A percentile compares a stretch with the other conserved stretches of the same genome.
Conservation (phyloP, 345 rosid species). For the Brassica nigra region DNA sequence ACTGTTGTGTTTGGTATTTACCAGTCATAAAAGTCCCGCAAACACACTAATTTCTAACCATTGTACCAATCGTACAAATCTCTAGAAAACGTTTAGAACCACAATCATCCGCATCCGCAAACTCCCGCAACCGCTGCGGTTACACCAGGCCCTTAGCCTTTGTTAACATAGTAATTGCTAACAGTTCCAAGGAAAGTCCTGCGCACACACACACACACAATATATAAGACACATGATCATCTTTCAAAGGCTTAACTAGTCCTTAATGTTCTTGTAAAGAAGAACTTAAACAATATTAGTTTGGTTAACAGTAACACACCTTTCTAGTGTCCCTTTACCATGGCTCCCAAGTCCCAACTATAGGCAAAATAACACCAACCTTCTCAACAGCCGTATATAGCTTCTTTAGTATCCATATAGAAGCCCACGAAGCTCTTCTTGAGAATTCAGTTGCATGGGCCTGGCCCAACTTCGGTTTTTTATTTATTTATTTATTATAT, state of each 20-base stretch:
- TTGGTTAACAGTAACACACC: slow-evolving; percentile 43
- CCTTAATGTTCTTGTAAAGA: too few relatives aligned
- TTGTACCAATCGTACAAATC: too few relatives aligned
- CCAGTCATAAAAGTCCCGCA: too few relatives aligned
- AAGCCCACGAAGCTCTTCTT: too few relatives aligned
- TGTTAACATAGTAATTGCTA: slow-evolving; percentile 50
- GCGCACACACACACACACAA: not conserved
- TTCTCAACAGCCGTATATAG: slow-evolving; percentile 63
- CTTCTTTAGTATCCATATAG: slow-evolving; percentile 41
- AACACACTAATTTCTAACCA: too few relatives aligned
- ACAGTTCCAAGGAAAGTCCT: slow-evolving; percentile 52
- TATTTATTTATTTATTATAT: too few relatives aligned
- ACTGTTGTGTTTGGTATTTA: too few relatives aligned
- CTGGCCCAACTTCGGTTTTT: not conserved
- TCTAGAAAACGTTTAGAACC: too few relatives aligned
- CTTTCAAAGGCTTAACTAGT: not conserved
- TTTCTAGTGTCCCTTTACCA: slow-evolving; percentile 38
- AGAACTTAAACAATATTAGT: not conserved
- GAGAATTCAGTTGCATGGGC: not conserved
- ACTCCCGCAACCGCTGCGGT: too few relatives aligned
- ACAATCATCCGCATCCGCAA: too few relatives aligned
- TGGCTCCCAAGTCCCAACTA: slow-evolving; percentile 45
- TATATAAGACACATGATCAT: not conserved
- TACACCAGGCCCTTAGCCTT: slow-evolving; percentile 34
- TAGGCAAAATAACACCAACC: slow-evolving; percentile 55